Evolutionary conservation across 78 protist species (phyloP).

Genomic region (Dictyostelium citrinum): DNA sequence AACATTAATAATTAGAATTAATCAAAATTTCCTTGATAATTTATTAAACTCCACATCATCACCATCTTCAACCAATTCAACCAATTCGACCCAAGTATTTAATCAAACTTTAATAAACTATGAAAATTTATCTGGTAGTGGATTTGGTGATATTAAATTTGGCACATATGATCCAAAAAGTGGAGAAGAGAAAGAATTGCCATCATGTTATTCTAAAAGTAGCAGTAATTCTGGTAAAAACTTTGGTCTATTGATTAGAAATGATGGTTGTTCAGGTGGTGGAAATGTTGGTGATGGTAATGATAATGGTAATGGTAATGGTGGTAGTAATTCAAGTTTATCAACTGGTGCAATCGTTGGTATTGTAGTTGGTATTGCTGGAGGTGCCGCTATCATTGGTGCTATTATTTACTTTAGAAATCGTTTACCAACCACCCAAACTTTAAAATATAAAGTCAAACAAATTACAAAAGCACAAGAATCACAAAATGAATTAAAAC

Average conservation of each 20-base stretch:
- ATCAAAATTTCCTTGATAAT: neutral
- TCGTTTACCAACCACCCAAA: neutral
- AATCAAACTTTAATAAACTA: neutral
- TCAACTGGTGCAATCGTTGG: neutral
- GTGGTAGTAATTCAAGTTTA: neutral
- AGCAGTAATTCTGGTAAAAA: neutral
- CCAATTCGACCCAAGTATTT: neutral
- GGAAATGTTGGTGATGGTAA: neutral
- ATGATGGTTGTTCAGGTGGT: neutral
- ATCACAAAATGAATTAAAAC: neutral
- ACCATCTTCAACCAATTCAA: neutral
- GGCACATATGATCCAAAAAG: neutral
- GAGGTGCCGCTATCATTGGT: neutral
- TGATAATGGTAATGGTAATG: neutral
- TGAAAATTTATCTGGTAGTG: neutral
- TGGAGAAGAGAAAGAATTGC: neutral
- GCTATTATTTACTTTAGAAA: neutral
- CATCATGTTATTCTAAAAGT: neutral
- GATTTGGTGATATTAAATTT: neutral
- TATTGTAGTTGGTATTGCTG: conserved; percentile 5
- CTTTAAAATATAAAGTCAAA: neutral
- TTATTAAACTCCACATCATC: neutral
- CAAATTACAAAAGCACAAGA: neutral
- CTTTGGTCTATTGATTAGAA: neutral
- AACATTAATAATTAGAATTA: neutral